These are phyloP conservation scores for Daldinia eschscholtzii DNA, from an alignment of 2,329 filamentous ascomycete species.

Conservation along the genomic window DNA sequence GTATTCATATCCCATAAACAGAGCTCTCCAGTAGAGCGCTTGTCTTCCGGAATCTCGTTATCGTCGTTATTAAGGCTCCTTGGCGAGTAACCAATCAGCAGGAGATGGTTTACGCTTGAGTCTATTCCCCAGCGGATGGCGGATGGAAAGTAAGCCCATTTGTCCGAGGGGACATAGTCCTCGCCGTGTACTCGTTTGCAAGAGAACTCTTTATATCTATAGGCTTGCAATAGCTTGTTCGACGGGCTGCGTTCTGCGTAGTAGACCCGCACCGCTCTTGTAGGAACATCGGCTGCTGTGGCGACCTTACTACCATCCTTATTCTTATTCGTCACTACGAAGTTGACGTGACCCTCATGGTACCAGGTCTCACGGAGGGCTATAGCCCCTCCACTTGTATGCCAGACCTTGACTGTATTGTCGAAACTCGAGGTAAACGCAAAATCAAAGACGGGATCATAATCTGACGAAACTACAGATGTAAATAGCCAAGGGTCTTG, in stretches of 20 bases:
- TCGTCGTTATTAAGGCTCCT: constrained; percentile 66
- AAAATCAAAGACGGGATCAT: constrained; percentile 59
- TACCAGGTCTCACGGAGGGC: constrained; percentile 63
- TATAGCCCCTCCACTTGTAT: constrained; percentile 60
- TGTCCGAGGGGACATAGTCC: constrained; percentile 55
- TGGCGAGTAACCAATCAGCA: constrained; percentile 74
- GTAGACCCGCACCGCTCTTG: constrained; percentile 70
- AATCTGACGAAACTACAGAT: constrained; percentile 72
- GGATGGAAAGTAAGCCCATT: constrained; percentile 73
- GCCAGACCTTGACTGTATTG: constrained; percentile 71
- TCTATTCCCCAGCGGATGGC: constrained; percentile 72
- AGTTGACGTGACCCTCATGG: constrained; percentile 72
- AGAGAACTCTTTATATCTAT: constrained; percentile 50
- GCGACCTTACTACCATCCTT: constrained; percentile 63
- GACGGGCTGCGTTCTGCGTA: constrained; percentile 50
- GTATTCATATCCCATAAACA: constrained; percentile 68
- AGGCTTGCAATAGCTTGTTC: constrained; percentile 18
- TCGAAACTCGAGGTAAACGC: constrained; percentile 74
- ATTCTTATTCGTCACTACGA: constrained; percentile 67
- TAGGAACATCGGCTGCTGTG: constrained; percentile 68
- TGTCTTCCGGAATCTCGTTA: constrained; percentile 69
- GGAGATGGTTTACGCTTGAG: constrained; percentile 60
- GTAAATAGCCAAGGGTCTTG: constrained; percentile 74
- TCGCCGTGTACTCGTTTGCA: constrained; percentile 52
- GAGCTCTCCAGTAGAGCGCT: constrained; percentile 69